Base-by-base conservation (phyloP, 2,329 filamentous ascomycete species). In the Mariannaea sp. region DNA sequence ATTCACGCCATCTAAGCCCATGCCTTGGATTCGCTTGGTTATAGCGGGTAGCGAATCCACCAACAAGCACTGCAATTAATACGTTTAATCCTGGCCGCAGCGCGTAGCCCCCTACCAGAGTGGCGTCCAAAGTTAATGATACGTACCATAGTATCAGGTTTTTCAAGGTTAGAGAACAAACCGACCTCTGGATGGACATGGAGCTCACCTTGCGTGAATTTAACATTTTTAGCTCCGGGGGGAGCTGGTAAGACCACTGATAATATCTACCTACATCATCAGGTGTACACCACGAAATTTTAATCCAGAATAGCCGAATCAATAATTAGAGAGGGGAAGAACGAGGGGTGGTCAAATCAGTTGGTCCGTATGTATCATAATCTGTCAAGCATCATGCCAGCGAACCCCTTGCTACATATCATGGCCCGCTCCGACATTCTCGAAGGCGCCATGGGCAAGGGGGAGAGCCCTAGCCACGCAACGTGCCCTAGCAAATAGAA, bases 401-500 rank as follows among this genome's bases (percentile, higher is more conserved):
- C n/a, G n/a, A n/a, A 14, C 10, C 38, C 22, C 12, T 40, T 20
- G 24, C 39, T 7, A n/a, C 14, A n/a, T 24, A 29, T 44, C 61
- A 58, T 48, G 61, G 61, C 43, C 53, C 59, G 58, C 36, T 45
- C 54, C 43, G 44, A 44, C 46, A 57, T 39, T 38, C 20, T 36
- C 29, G 29, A 35, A 19, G 24, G 43, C 63, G 63, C 63, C 59
- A 58, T 54, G 63, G 53, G 53, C 62, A 48, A n/a, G 29, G 13
- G 40, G 24, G 9, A 44, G 36, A 49, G 30, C 22, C 19, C 47
- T 38, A 33, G 42, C 20, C 29, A 26, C 10, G 41, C 20, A 29
- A 17, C 32, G 65, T 40, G 45, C 57, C 61, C 63, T 48, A 47
- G 61, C 59, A 51, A n/a, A 39, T 66, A 51, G 64, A 66, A 66